These are phyloP conservation scores for Skeletonema costatum DNA, from an alignment of 108 stramenopile genomes.

Conservation along the genomic window DNA sequence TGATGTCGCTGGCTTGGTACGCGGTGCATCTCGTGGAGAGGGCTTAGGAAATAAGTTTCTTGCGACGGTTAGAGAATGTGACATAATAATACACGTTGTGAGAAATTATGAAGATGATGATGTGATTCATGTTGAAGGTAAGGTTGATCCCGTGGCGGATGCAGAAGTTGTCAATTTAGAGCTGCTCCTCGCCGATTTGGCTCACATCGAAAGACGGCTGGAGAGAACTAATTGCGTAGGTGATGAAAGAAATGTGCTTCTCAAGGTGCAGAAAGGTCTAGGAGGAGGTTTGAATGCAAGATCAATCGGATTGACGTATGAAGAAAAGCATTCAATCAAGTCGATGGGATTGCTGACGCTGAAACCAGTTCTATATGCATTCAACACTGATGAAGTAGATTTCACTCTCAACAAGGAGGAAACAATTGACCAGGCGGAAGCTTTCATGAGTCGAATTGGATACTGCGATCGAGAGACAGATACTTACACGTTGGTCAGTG, in stretches of 20 bases:
- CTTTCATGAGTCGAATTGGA: slow-evolving; percentile 52
- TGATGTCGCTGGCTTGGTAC: slow-evolving; percentile 95
- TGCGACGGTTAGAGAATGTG: slow-evolving; percentile 82
- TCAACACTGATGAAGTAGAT: slow-evolving; percentile 91
- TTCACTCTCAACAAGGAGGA: slow-evolving; percentile 44
- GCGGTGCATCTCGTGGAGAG: slow-evolving; percentile 90
- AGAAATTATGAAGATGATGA: slow-evolving; percentile 81
- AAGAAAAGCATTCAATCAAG: slow-evolving; percentile 54
- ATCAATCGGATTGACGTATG: slow-evolving; percentile 49
- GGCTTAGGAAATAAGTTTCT: slow-evolving; percentile 96
- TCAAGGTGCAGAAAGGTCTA: slow-evolving; percentile 54
- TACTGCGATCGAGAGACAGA: slow-evolving; percentile 47
- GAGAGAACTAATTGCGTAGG: slow-evolving; percentile 57
- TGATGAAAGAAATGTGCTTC: slow-evolving; percentile 68
- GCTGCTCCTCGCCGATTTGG: slow-evolving; percentile 86
- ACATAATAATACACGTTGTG: slow-evolving; percentile 86
- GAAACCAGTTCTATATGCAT: slow-evolving; percentile 90
- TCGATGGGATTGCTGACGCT: slow-evolving; percentile 78
- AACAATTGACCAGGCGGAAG: slow-evolving; percentile 53
- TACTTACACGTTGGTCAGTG: slow-evolving; percentile 70
- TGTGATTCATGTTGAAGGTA: slow-evolving; percentile 86
- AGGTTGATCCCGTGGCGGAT: slow-evolving; percentile 89
- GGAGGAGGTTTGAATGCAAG: slow-evolving; percentile 71
- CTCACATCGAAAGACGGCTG: slow-evolving; percentile 84
- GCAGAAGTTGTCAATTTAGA: slow-evolving; percentile 90